Percentiles rank a stretch among this genome's conserved stretches.
Conservation (phyloP, 2,329 filamentous ascomycete species). For the Fusarium camptoceras region DNA sequence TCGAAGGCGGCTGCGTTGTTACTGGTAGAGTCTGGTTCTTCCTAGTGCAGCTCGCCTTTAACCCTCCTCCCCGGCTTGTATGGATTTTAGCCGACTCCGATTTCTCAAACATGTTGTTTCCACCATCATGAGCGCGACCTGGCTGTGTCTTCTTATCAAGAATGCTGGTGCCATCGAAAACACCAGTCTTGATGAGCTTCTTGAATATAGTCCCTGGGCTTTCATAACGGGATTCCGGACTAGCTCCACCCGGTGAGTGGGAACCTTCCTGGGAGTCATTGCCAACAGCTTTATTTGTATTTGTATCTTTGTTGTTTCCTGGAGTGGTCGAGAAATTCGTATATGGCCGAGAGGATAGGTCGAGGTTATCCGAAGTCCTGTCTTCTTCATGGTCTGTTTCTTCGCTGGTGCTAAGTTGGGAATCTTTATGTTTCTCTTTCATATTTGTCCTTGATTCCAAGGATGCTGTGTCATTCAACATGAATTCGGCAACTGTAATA, state of each 20-base stretch:
- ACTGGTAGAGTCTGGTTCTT: neutral
- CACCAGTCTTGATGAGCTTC: constrained; percentile 35
- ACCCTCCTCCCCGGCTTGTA: constrained; percentile 38
- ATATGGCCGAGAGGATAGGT: neutral
- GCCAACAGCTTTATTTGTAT: neutral
- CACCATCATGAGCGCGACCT: neutral
- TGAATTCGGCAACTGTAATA: constrained; percentile 60
- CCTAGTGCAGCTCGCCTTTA: constrained; percentile 28
- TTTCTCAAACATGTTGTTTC: neutral
- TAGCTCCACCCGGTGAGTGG: neutral
- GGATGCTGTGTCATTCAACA: constrained; percentile 64
- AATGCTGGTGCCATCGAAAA: constrained; percentile 34
- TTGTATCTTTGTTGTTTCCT: neutral
- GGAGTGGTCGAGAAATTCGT: neutral
- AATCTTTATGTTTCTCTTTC: constrained; percentile 27
- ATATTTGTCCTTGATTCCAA: constrained; percentile 34
- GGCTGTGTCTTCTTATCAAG: neutral
- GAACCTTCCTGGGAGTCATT: neutral
- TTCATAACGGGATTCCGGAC: neutral
- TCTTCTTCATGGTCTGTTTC: neutral
- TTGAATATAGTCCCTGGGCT: constrained; percentile 8
- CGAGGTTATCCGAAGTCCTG: neutral
- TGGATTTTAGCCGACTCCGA: neutral
- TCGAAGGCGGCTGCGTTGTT: neutral
- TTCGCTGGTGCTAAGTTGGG: neutral